Percentiles rank a stretch among this genome's conserved stretches.
Conservation (phyloP, 106 monocot species). For the Amphibolis antarctica region DNA sequence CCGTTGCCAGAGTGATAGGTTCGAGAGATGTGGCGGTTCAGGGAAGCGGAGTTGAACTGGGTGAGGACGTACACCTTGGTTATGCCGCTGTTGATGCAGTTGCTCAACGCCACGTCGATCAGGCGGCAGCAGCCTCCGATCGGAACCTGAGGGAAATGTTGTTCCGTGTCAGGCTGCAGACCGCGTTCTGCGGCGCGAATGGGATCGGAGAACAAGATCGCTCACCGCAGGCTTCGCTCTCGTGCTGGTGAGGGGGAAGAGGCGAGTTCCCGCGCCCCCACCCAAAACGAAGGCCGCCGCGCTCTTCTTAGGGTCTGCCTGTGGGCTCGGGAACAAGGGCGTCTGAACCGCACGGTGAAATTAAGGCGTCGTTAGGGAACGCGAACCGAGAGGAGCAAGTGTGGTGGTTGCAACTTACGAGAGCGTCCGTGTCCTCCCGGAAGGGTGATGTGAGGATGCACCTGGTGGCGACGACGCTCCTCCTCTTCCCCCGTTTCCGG, state of each 20-base stretch:
- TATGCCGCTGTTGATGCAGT: constrained; percentile 90
- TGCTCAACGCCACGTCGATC: constrained; percentile 87
- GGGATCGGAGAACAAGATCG: neutral
- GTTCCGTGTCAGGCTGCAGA: neutral
- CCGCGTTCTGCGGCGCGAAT: too few species aligned
- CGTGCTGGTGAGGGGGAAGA: constrained; percentile 78
- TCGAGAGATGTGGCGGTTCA: constrained; percentile 68
- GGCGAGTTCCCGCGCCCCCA: constrained; percentile 61
- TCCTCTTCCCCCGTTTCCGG: neutral
- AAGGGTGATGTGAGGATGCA: constrained; percentile 15
- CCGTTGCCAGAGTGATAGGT: constrained; percentile 71
- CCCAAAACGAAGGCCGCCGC: constrained; percentile 76
- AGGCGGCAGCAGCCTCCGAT: constrained; percentile 79
- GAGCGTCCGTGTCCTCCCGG: constrained; percentile 16
- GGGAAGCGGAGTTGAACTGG: constrained; percentile 82
- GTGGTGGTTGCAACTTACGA: constrained; percentile 1
- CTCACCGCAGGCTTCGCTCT: constrained; percentile 88
- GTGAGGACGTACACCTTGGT: constrained; percentile 89
- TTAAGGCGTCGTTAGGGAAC: neutral
- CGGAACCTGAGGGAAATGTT: constrained; percentile 44
- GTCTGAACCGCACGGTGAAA: constrained; percentile 17
- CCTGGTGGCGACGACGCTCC: neutral
- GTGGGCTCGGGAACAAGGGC: constrained; percentile 25
- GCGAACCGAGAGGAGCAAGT: neutral
- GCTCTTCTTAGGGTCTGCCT: constrained; percentile 57